Evolutionary conservation across 306 rosid genomes (phyloP).

Genomic region (Trifolium subterraneum): DNA sequence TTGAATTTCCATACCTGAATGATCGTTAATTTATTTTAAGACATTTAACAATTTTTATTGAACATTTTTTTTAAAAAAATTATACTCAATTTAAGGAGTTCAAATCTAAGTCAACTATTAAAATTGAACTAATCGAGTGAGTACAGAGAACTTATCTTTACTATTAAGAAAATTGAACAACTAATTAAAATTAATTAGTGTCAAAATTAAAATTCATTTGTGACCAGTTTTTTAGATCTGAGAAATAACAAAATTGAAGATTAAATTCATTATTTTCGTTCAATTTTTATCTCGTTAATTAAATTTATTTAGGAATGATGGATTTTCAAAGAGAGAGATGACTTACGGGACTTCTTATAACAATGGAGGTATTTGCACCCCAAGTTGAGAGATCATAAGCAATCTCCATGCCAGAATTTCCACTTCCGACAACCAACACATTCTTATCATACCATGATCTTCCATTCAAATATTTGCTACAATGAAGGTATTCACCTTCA

Average conservation of each 20-base stretch:
- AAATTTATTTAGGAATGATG: too few relatives aligned
- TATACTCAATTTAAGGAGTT: too few relatives aligned
- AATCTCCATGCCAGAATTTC: slow-evolving; percentile 83
- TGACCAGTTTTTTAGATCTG: background rate
- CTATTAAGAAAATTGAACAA: too few relatives aligned
- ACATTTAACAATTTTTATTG: too few relatives aligned
- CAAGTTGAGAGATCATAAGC: slow-evolving; percentile 63
- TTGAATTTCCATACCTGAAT: too few relatives aligned
- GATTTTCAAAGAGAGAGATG: background rate
- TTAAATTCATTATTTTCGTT: background rate
- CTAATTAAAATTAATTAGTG: too few relatives aligned
- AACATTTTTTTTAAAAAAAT: too few relatives aligned
- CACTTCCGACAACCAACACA: slow-evolving; percentile 75
- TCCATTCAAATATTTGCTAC: slow-evolving; percentile 56
- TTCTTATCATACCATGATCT: slow-evolving; percentile 44
- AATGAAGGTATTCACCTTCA: slow-evolving; percentile 56
- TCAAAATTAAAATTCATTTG: too few relatives aligned
- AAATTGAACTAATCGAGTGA: too few relatives aligned
- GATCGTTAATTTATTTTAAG: too few relatives aligned
- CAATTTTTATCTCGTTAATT: background rate
- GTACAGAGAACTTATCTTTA: too few relatives aligned
- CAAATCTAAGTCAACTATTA: too few relatives aligned
- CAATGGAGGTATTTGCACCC: slow-evolving; percentile 67
- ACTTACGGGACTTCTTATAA: slow-evolving; percentile 54
- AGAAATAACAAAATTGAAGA: background rate